phyloP scores from a whole-genome alignment of 2,329 filamentous ascomycete species.

The Alternaria sp. region DNA sequence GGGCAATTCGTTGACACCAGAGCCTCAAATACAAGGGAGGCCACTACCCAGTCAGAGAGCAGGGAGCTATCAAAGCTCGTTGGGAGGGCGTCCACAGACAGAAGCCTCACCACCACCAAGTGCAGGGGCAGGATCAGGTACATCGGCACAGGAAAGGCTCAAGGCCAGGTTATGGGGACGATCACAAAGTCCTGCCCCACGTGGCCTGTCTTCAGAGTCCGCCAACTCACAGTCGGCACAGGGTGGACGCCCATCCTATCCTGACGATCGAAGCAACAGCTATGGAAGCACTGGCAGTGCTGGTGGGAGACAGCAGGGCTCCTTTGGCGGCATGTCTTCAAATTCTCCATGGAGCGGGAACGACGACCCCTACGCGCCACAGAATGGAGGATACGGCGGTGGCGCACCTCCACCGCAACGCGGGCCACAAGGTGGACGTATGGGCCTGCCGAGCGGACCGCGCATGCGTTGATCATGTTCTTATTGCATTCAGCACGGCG shows the following conservation, averaged over 20 bases:
- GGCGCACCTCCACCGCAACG: conserved; percentile 38
- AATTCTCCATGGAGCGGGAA: conserved; percentile 46
- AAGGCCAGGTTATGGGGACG: conserved; percentile 80
- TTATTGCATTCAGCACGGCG: conserved; percentile 27
- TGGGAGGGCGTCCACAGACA: conserved; percentile 47
- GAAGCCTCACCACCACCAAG: conserved; percentile 51
- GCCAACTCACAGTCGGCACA: conserved; percentile 27
- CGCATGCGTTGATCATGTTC: conserved; percentile 43
- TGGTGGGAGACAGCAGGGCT: conserved; percentile 39
- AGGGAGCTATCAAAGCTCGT: conserved; percentile 75
- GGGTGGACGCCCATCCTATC: conserved; percentile 39
- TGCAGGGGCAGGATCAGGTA: conserved; percentile 49
- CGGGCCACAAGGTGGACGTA: conserved; percentile 40
- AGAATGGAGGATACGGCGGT: conserved; percentile 32
- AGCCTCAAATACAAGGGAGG: conserved; percentile 57
- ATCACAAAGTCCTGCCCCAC: conserved; percentile 64
- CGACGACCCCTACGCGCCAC: conserved; percentile 44
- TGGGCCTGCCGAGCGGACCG: conserved; percentile 51
- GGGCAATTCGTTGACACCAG: conserved; percentile 45
- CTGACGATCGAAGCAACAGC: conserved; percentile 45
- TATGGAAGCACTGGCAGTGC: conserved; percentile 37
- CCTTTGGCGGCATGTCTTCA: conserved; percentile 39
- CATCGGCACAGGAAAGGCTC: conserved; percentile 80
- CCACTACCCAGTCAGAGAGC: conserved; percentile 76
- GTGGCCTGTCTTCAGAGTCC: conserved; percentile 34